Evolutionary conservation across 1,284 basidiomycete species (phyloP).

Genomic region (Trichosporon inkin): DNA sequence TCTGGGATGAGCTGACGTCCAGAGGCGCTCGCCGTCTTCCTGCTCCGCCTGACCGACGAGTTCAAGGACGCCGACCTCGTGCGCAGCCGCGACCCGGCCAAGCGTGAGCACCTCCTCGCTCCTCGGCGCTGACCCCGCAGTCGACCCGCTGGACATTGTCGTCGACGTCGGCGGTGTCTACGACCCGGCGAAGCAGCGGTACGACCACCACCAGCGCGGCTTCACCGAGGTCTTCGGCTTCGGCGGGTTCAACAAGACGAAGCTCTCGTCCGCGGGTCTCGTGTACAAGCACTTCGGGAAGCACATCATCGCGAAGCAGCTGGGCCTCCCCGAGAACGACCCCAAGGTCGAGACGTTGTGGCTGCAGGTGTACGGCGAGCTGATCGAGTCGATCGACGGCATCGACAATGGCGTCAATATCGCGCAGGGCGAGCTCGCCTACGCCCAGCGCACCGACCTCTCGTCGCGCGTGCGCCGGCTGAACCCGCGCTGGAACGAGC

Average conservation of each 20-base stretch:
- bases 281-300: slow-evolving; percentile 98
- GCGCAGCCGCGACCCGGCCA: slow-evolving; percentile 72
- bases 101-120: slow-evolving; percentile 48
- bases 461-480: slow-evolving; percentile 72
- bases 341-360: slow-evolving; percentile 69
- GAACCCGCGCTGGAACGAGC: slow-evolving; percentile 90
- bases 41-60: slow-evolving; percentile 71
- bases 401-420: slow-evolving; percentile 93
- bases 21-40: slow-evolving; percentile 56
- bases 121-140: slow-evolving; percentile 23
- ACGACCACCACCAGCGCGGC: slow-evolving; percentile 95
- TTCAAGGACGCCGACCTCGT: slow-evolving; percentile 74
- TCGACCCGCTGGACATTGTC: slow-evolving; percentile 88
- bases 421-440: slow-evolving; percentile 59
- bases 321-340: slow-evolving; percentile 58
- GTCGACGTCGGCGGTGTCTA: slow-evolving; percentile 96
- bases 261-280: slow-evolving; percentile 87
- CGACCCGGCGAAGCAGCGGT: slow-evolving; percentile 69
- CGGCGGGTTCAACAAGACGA: slow-evolving; percentile 62
- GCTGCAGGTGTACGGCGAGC: slow-evolving; percentile 87
- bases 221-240: slow-evolving; percentile 86
- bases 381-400: slow-evolving; percentile 91
- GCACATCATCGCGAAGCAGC: slow-evolving; percentile 70
- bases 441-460: slow-evolving; percentile 73
- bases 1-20: not conserved